These are phyloP conservation scores for Colletotrichum viniferum DNA, from an alignment of 2,329 filamentous ascomycete species.

Conservation along the genomic window DNA sequence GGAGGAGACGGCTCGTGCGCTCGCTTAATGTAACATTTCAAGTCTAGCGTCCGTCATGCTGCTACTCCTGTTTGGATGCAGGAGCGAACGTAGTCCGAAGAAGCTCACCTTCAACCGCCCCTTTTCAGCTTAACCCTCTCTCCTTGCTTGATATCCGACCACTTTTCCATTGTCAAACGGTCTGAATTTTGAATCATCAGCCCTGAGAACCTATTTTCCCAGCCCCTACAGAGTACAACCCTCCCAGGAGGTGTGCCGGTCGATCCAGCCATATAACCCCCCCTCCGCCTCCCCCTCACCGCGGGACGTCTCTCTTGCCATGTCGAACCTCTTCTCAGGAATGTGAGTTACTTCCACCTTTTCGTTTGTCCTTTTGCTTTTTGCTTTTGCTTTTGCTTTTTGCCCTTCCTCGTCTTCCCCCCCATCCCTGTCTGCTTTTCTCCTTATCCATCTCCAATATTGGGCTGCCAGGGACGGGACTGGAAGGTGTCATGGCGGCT, in stretches of 20 bases:
- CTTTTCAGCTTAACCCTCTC: slow-evolving; percentile 20
- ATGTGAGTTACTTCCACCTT: slow-evolving; percentile 54
- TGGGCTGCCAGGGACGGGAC: background rate
- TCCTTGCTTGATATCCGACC: slow-evolving; percentile 20
- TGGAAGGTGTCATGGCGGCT: background rate
- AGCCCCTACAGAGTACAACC: slow-evolving; percentile 12
- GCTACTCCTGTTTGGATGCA: slow-evolving; percentile 21
- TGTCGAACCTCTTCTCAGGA: slow-evolving; percentile 67
- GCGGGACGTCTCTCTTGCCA: slow-evolving; percentile 34
- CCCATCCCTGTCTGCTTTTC: background rate
- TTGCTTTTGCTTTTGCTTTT: background rate
- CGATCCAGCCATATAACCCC: slow-evolving; percentile 13
- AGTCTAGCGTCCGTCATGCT: slow-evolving; percentile 21
- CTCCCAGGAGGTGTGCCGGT: slow-evolving; percentile 7
- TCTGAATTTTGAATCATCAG: slow-evolving; percentile 9
- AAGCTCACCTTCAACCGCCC: slow-evolving; percentile 24
- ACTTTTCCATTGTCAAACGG: slow-evolving; percentile 17
- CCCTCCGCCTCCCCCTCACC: slow-evolving; percentile 25
- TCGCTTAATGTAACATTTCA: slow-evolving; percentile 19
- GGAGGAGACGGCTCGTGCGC: slow-evolving; percentile 13
- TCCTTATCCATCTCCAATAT: background rate
- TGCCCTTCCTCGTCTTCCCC: background rate
- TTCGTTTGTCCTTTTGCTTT: slow-evolving; percentile 15
- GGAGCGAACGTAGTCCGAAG: slow-evolving; percentile 22
- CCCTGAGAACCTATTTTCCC: slow-evolving; percentile 7